phyloP scores from a whole-genome alignment of 1,284 basidiomycete genomes.

The Dichomitus squalens region DNA sequence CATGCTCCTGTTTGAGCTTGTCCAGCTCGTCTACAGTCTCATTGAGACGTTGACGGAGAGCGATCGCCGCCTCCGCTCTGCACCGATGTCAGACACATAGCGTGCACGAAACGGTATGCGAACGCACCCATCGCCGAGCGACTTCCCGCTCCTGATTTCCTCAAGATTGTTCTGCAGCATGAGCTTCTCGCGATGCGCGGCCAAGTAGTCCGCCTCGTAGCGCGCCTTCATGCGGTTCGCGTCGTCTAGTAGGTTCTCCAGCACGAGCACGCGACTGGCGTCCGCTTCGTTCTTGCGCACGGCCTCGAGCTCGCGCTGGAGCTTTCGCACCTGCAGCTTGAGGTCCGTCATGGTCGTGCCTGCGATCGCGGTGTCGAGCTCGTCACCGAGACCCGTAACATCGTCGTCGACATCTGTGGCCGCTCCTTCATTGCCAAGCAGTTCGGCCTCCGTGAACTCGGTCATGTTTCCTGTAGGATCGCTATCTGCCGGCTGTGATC shows the following conservation, averaged over 20 bases:
- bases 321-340: conserved; percentile 81
- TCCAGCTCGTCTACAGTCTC: conserved; percentile 88
- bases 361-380: conserved; percentile 83
- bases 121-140: conserved; percentile 75
- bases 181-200: conserved; percentile 83
- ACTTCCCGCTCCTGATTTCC: conserved; percentile 85
- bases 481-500: conserved; percentile 16
- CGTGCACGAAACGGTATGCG: conserved; percentile 26
- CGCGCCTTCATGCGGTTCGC: conserved; percentile 87
- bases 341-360: conserved; percentile 91
- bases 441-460: conserved; percentile 45
- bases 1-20: conserved; percentile 63
- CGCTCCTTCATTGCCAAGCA: conserved; percentile 25
- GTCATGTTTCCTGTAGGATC: conserved; percentile 27
- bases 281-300: conserved; percentile 77
- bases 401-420: conserved; percentile 46
- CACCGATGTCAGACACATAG: neutral
- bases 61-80: conserved; percentile 86
- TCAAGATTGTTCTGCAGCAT: conserved; percentile 84
- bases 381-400: conserved; percentile 71
- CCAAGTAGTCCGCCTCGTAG: conserved; percentile 89
- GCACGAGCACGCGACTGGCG: conserved; percentile 72
- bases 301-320: conserved; percentile 83
- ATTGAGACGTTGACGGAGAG: conserved; percentile 84
- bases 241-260: conserved; percentile 91